Evolutionary conservation across 164 flowering plant genomes (phyloP).

Genomic region (Brasenia schreberi): DNA sequence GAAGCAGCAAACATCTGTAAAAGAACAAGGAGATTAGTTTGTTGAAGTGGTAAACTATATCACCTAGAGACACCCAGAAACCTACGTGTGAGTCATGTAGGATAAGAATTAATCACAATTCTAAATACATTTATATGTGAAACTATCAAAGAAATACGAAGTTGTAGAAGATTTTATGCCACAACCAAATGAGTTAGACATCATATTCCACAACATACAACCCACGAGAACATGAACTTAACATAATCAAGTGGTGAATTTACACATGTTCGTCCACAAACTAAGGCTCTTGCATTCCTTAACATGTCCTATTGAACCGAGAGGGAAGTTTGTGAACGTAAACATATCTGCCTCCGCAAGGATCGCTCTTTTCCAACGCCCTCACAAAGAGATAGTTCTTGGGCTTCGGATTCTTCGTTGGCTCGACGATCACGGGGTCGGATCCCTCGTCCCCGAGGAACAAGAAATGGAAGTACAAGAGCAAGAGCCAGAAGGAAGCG

Average conservation of each 20-base stretch:
- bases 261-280: constrained; percentile 90
- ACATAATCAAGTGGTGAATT: constrained; percentile 27
- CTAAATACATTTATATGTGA: no score
- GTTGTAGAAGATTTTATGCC: no score
- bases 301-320: constrained; percentile 79
- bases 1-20: no score
- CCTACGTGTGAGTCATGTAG: no score
- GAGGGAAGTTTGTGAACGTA: constrained; percentile 85
- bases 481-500: constrained; percentile 54
- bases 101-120: no score
- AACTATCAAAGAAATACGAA: no score
- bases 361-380: constrained; percentile 75
- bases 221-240: no score
- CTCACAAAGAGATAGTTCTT: constrained; percentile 37
- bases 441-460: constrained; percentile 29
- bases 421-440: neutral
- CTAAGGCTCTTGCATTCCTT: constrained; percentile 64
- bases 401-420: neutral
- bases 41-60: no score
- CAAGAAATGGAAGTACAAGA: constrained; percentile 66
- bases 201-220: no score
- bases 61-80: no score
- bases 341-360: constrained; percentile 88
- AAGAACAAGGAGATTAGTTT: no score
- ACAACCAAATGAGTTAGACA: no score